phyloP scores from a whole-genome alignment of 305 asterid genomes.

The Andrographis paniculata region DNA sequence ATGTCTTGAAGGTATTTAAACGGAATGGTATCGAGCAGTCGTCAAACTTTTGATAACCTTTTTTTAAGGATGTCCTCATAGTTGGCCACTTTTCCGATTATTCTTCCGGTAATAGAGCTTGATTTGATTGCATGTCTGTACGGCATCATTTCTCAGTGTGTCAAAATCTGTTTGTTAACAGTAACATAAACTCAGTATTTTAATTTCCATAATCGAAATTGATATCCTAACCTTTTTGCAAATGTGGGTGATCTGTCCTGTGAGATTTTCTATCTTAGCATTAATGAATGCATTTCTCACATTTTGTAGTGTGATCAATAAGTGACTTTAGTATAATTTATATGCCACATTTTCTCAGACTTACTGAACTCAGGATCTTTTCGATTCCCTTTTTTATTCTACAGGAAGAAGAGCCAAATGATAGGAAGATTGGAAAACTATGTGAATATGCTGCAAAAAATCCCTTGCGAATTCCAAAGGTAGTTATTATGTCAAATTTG shows the following conservation, averaged over 20 bases:
- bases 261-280: neutral
- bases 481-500: no score
- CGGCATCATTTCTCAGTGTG: no score
- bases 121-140: no score
- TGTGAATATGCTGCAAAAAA: slow-evolving; percentile 93
- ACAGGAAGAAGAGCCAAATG: slow-evolving; percentile 92
- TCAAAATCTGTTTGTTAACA: no score
- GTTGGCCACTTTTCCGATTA: no score
- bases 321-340: slow-evolving; percentile 12
- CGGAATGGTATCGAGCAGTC: no score
- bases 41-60: no score
- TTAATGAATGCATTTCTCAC: neutral
- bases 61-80: no score
- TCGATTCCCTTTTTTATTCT: slow-evolving; percentile 19
- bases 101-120: no score
- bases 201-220: no score
- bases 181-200: no score
- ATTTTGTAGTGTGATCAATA: slow-evolving; percentile 1
- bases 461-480: slow-evolving; percentile 98
- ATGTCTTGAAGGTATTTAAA: no score
- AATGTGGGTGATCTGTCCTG: neutral
- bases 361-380: slow-evolving; percentile 14
- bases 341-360: neutral
- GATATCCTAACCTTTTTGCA: neutral
- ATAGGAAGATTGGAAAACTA: slow-evolving; percentile 85